Percentiles rank a stretch among this genome's conserved stretches.
These are phyloP conservation scores for Trichocladium antarcticum DNA, from an alignment of 495 filamentous ascomycete species.

Conservation along the genomic window DNA sequence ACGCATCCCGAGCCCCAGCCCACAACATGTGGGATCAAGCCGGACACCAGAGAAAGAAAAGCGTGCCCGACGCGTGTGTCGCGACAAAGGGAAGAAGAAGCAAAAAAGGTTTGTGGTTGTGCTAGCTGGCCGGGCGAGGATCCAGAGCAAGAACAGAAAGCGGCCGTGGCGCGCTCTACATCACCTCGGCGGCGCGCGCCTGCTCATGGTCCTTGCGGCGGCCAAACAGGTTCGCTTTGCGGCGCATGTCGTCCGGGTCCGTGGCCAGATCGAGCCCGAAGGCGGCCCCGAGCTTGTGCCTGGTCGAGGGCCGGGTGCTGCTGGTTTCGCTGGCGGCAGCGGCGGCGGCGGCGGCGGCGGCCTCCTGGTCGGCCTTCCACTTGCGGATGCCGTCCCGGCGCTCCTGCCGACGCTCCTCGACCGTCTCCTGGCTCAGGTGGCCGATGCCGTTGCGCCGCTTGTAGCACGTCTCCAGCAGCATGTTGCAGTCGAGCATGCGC, in stretches of 20 bases:
- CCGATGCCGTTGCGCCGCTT: conserved; percentile 70
- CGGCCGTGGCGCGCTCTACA: conserved; percentile 22
- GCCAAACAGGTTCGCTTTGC: conserved; percentile 34
- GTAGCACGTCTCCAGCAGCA: conserved; percentile 70
- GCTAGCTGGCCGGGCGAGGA: background rate
- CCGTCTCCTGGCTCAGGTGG: conserved; percentile 57
- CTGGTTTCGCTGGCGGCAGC: conserved; percentile 10
- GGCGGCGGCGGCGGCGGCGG: conserved; percentile 8
- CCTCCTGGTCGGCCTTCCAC: conserved; percentile 35
- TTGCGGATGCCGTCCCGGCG: conserved; percentile 38
- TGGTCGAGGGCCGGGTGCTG: conserved; percentile 3
- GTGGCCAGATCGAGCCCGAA: conserved; percentile 20
- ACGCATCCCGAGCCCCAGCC: background rate
- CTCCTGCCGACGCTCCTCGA: conserved; percentile 52
- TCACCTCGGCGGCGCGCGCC: conserved; percentile 23
- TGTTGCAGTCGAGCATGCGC: conserved; percentile 66
- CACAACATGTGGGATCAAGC: background rate
- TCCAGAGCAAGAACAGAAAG: conserved; percentile 14
- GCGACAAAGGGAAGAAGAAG: conserved; percentile 1
- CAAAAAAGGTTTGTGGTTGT: background rate
- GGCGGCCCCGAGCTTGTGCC: conserved; percentile 9
- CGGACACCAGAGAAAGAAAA: background rate
- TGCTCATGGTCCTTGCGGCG: conserved; percentile 24
- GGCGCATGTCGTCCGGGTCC: conserved; percentile 23
- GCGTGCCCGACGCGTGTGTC: conserved; percentile 5